phyloP scores from a whole-genome alignment of 1,139 yeast genomes.

The Protomyces gravidus region DNA sequence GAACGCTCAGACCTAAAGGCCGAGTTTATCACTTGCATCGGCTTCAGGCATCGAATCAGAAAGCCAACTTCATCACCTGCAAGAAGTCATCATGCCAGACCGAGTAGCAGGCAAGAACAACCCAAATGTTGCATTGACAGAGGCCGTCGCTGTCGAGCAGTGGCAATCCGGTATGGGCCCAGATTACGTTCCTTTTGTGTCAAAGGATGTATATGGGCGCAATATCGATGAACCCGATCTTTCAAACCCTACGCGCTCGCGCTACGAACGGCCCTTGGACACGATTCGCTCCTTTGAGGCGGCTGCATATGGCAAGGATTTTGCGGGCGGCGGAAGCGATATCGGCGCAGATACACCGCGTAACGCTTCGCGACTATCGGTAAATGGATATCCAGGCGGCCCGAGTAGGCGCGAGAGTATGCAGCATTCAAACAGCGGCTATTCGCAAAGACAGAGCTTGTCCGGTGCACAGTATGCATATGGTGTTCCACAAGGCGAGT shows the following conservation, averaged over 20 bases:
- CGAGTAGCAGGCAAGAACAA: conserved; percentile 21
- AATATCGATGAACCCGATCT: conserved; percentile 66
- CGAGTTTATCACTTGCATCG: no score
- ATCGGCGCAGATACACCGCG: conserved; percentile 8
- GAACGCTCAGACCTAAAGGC: no score
- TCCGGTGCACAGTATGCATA: conserved; percentile 16
- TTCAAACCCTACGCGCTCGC: conserved; percentile 83
- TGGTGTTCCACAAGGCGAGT: conserved; percentile 5
- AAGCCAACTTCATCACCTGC: no score
- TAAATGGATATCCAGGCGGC: not conserved
- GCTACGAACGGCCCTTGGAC: conserved; percentile 94
- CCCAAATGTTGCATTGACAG: conserved; percentile 29
- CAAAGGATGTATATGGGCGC: conserved; percentile 71
- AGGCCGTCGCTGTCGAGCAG: conserved; percentile 23
- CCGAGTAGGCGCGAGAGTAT: conserved; percentile 4
- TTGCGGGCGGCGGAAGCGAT: conserved; percentile 7
- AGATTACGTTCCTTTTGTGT: conserved; percentile 14
- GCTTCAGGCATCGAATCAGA: no score
- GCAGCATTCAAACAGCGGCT: conserved; percentile 5
- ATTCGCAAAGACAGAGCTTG: conserved; percentile 3
- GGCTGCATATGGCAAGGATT: conserved; percentile 49
- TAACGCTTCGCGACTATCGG: conserved; percentile 11
- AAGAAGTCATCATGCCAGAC: no score
- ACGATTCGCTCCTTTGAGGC: conserved; percentile 90
- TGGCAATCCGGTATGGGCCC: conserved; percentile 20